Base-by-base conservation (phyloP, 1,284 basidiomycete genomes). In the Pascua sp. region DNA sequence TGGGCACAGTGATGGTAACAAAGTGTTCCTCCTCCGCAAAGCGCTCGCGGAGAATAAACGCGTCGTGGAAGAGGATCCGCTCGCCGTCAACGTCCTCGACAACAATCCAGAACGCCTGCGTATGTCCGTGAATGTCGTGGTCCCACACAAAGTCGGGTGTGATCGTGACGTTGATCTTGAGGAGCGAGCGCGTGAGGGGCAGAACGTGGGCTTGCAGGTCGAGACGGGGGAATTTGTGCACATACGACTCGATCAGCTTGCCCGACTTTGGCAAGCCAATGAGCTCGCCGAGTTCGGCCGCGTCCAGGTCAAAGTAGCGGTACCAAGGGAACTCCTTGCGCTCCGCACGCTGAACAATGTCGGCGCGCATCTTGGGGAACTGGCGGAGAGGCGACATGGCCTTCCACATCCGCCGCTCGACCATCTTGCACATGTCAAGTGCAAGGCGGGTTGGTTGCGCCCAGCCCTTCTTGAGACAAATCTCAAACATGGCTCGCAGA, bases 301-400 rank as follows among this genome's bases (percentile, higher is more conserved):
- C 88, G 61, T 88, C 86, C 57, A 96, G 80, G 73, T 96, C 91
- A 67, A 94, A 96, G 80, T 95, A 96, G 44, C 91, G 86, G 73
- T 95, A 91, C 92, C 93, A 97, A 0, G 92, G 93, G 81, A 96
- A 98, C 82, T 98, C 95, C 74, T 98, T 98, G 43, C 92, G 88
- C 77, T 98, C 95, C 0, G 95, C 91, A 67, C 94, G 91, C 51
- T 90, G 83, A 53, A 98, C 81, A 46, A 98, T 87, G 61, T 98
- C 93, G 2, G 81, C 73, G 42, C 68, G 60, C 48, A 76, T 65
- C 15, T 71, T 56, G 0, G 91, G 91, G 83, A 98, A 98, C 73
- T 98, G 96, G 51, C 95, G 85, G 51, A 98, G 81, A 13, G 95
- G 95, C 0, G 93, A 94, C 94, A 98, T 98, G 0, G 92, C 92